These are phyloP conservation scores for Sporothrix brunneoviolacea DNA, from an alignment of 2,329 filamentous ascomycete genomes.

Conservation along the genomic window DNA sequence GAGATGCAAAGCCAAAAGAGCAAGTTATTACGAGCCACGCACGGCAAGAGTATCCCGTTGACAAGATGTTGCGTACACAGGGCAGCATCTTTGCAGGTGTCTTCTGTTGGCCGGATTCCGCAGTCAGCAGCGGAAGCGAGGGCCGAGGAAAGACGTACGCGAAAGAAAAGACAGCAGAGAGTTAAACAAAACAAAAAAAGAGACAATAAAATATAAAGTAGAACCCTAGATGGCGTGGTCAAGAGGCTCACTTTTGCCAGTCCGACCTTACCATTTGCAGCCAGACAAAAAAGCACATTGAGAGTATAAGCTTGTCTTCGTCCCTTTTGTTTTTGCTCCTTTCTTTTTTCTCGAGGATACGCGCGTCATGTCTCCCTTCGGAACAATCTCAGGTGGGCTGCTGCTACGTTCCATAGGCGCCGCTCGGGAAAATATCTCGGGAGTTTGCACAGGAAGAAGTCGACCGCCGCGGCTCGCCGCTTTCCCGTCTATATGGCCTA, in stretches of 20 bases:
- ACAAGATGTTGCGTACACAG: constrained; percentile 1
- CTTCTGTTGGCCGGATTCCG: too few species aligned
- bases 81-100: neutral
- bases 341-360: neutral
- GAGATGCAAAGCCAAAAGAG: neutral
- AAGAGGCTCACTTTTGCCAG: too few species aligned
- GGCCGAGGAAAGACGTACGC: too few species aligned
- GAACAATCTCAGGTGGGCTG: neutral
- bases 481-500: neutral
- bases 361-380: neutral
- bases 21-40: neutral
- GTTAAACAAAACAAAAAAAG: too few species aligned
- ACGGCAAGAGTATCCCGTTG: neutral
- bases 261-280: too few species aligned
- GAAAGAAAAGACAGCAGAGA: neutral
- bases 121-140: too few species aligned
- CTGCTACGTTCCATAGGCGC: constrained; percentile 4
- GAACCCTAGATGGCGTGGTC: too few species aligned
- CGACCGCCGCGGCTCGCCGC: constrained; percentile 1
- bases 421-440: constrained; percentile 5
- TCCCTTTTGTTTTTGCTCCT: neutral
- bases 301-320: too few species aligned
- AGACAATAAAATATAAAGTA: too few species aligned
- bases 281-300: too few species aligned
- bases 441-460: constrained; percentile 6